phyloP scores from a whole-genome alignment of 2,329 filamentous ascomycete species.

The Thelonectria blattea region DNA sequence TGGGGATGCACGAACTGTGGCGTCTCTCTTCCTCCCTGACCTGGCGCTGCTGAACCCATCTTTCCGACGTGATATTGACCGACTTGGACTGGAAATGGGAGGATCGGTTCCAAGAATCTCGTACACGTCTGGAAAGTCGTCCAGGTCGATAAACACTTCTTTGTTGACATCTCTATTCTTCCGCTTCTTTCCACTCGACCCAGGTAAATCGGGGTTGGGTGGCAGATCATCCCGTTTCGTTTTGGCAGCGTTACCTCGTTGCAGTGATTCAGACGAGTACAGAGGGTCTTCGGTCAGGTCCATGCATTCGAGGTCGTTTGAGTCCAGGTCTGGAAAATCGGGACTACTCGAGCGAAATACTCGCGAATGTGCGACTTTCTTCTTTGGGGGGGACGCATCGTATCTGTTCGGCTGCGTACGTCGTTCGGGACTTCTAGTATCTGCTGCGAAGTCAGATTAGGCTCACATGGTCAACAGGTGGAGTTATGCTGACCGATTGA shows the following conservation, averaged over 20 bases:
- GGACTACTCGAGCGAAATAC: slow-evolving; percentile 31
- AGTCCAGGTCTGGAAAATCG: slow-evolving; percentile 46
- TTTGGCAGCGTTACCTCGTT: slow-evolving; percentile 46
- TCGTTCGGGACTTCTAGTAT: slow-evolving; percentile 3
- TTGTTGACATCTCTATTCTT: slow-evolving; percentile 57
- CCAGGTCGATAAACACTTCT: slow-evolving; percentile 45
- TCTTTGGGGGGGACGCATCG: slow-evolving; percentile 38
- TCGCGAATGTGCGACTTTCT: slow-evolving; percentile 23
- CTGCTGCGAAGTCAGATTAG: slow-evolving; percentile 15
- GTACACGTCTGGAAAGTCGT: slow-evolving; percentile 62
- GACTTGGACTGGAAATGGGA: slow-evolving; percentile 44
- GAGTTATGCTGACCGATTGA: slow-evolving; percentile 17
- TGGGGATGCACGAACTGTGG: slow-evolving; percentile 9
- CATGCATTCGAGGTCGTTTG: slow-evolving; percentile 46
- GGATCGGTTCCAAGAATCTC: slow-evolving; percentile 52
- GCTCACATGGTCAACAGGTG: too few species aligned
- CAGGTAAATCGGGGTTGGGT: slow-evolving; percentile 45
- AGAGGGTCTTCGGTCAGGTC: slow-evolving; percentile 48
- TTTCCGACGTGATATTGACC: slow-evolving; percentile 31
- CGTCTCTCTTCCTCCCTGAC: neutral
- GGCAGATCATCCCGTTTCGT: slow-evolving; percentile 53
- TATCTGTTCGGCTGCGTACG: slow-evolving; percentile 25
- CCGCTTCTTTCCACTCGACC: slow-evolving; percentile 55
- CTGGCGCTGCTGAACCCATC: neutral
- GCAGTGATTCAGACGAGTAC: slow-evolving; percentile 44